Evolutionary conservation across 1,139 yeast genomes (phyloP).

Genomic region (Kodamaea derodonti): DNA sequence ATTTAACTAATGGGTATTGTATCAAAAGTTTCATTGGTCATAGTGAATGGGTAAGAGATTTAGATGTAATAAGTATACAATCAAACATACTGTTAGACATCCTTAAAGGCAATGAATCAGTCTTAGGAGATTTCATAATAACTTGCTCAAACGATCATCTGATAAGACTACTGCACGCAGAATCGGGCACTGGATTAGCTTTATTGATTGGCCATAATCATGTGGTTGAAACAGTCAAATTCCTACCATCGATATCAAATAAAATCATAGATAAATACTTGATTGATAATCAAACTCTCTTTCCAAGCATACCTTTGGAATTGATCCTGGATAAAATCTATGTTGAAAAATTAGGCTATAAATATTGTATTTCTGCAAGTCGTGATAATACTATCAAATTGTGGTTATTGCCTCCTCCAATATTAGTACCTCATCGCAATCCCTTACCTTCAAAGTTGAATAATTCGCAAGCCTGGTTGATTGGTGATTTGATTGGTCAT

Average conservation of each 20-base stretch:
- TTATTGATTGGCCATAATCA: conserved; percentile 75
- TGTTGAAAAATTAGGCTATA: conserved; percentile 47
- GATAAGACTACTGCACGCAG: conserved; percentile 58
- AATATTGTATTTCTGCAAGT: conserved; percentile 74
- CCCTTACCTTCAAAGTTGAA: conserved; percentile 52
- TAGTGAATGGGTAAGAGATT: conserved; percentile 81
- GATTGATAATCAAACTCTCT: conserved; percentile 27
- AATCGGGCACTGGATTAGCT: conserved; percentile 66
- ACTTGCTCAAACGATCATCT: conserved; percentile 85
- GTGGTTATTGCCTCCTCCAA: conserved; percentile 73
- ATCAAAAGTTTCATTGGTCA: conserved; percentile 69
- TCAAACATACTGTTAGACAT: conserved; percentile 11
- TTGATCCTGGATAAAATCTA: conserved; percentile 24
- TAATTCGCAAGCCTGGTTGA: conserved; percentile 57
- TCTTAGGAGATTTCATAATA: conserved; percentile 53
- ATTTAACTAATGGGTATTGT: conserved; percentile 65
- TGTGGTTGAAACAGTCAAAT: conserved; percentile 72
- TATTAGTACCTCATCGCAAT: conserved; percentile 46
- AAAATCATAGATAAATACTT: conserved; percentile 48
- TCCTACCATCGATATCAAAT: conserved; percentile 57
- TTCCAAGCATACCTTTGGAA: conserved; percentile 34
- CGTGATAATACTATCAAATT: conserved; percentile 73
- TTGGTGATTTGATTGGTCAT: conserved; percentile 64
- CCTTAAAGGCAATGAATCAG: conserved; percentile 8
- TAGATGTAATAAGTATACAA: conserved; percentile 39